Conservation (phyloP, 768 basidiomycete genomes). For the Gymnopilus dilepis region DNA sequence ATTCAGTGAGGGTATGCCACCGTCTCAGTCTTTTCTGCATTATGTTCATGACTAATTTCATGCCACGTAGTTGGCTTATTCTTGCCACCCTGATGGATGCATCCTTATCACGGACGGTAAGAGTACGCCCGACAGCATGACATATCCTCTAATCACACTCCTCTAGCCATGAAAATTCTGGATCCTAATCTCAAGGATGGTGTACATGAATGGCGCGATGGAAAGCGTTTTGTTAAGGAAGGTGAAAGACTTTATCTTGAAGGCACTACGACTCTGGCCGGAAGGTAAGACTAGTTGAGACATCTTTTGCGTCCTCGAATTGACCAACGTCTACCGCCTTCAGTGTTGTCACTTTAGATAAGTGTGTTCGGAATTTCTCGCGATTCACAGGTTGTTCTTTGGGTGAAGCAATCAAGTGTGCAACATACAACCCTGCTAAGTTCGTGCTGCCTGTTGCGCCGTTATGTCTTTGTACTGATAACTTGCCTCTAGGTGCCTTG, state of each 20-base stretch:
- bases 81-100: slow-evolving; percentile 82
- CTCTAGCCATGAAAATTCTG: slow-evolving; percentile 79
- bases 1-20: slow-evolving; percentile 77
- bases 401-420: slow-evolving; percentile 84
- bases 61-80: slow-evolving; percentile 72
- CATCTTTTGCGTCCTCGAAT: neutral
- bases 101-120: slow-evolving; percentile 90
- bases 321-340: neutral
- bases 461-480: neutral
- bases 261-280: slow-evolving; percentile 87
- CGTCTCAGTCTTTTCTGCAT: neutral
- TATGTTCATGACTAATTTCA: neutral
- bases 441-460: slow-evolving; percentile 35
- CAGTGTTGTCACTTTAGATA: slow-evolving; percentile 83
- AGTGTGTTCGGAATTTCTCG: slow-evolving; percentile 85
- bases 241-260: slow-evolving; percentile 83
- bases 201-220: slow-evolving; percentile 87
- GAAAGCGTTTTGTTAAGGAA: slow-evolving; percentile 78
- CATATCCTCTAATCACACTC: neutral
- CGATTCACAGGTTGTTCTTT: slow-evolving; percentile 84
- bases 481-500: slow-evolving; percentile 59
- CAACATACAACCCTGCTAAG: slow-evolving; percentile 85
- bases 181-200: slow-evolving; percentile 88
- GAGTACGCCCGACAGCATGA: slow-evolving; percentile 17
- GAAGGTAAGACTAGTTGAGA: slow-evolving; percentile 57